These are phyloP conservation scores for Euclidium syriacum DNA, from an alignment of 345 rosid genomes.

Conservation along the genomic window DNA sequence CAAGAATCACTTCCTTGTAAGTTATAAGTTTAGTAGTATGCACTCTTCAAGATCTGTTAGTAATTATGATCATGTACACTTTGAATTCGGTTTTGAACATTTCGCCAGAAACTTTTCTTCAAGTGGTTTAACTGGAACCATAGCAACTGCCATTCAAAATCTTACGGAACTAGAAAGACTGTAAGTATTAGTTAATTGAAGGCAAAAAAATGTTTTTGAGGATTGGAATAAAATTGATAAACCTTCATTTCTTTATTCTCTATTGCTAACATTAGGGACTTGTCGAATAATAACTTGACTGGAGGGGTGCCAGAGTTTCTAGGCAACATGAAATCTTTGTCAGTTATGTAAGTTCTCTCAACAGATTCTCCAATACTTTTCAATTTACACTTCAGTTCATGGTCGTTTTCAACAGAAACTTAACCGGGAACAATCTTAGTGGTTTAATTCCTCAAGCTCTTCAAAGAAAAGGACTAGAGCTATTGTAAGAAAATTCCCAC, in stretches of 20 bases:
- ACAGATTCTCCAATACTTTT: background rate
- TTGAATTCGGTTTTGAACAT: background rate
- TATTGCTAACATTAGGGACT: conserved; percentile 31
- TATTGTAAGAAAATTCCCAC: conserved; percentile 2
- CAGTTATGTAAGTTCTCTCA: conserved; percentile 38
- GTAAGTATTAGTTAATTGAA: background rate
- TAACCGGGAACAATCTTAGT: conserved; percentile 31
- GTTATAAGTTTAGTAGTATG: no score
- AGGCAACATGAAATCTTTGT: conserved; percentile 31
- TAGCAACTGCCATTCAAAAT: conserved; percentile 22
- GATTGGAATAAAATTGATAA: background rate
- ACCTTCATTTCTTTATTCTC: background rate
- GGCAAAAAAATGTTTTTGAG: background rate
- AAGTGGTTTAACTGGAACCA: conserved; percentile 32
- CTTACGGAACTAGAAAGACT: conserved; percentile 14
- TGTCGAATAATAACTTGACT: conserved; percentile 38
- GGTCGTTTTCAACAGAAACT: conserved; percentile 27
- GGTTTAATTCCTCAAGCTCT: conserved; percentile 36
- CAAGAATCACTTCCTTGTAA: no score
- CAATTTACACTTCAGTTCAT: background rate
- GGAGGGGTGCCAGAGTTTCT: conserved; percentile 41
- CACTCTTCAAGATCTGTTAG: background rate
- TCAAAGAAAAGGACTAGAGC: background rate
- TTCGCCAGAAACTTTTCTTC: conserved; percentile 35
- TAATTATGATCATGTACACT: background rate